Base-by-base conservation (phyloP, 192 early-diverging fungal species). In the Spinellus fusiger region DNA sequence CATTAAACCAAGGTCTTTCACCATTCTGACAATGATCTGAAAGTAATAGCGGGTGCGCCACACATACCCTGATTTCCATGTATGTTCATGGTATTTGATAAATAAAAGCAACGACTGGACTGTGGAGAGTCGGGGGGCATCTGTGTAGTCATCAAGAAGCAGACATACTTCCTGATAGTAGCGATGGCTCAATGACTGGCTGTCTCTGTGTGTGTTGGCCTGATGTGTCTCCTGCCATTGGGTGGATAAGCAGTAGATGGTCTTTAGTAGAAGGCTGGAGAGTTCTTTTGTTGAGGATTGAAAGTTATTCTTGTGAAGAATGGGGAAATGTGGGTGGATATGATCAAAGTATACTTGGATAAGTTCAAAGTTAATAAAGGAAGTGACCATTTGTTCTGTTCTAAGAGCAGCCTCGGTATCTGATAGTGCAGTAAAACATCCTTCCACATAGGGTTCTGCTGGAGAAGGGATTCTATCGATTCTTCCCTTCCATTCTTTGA, bases 21-120 rank as follows among this genome's bases (percentile, higher is more conserved):
- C 27, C 52, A 63, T 54, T 4, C 53, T 50, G 0, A 54, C 61
- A 40, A 53, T 40, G 12, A 54, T 54, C 16, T 63, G 50, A 23
- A 76, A 72, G 28, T 73, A 75, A 70, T 74, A 73, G 54, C 76
- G 69, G 12, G 75, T 80, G 35, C 78, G 67, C 35, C 70, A 77
- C n/a, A 73, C 73, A 40, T 78, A 80, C 4, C 79, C 79, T 13
- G 70, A 56, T 32, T 63, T 50, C 55, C 59, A 62, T 26, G 76
- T 66, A 0, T 69, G 70, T 57, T 80, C 79, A 23, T 80, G 77
- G 54, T 75, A 80, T 69, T 76, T 80, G n/a, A 80, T 60, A 9
- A 80, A 40, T 49, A 80, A 50, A 12, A 80, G 47, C 2, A 77
- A 50, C 0, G 73, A 67, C 62, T 77, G 76, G 15, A 80, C 62